Evolutionary conservation across 139 green algal species (phyloP), one percentile per base, ranked within the genome.

Genomic region (Picochlorum costavermella): DNA sequence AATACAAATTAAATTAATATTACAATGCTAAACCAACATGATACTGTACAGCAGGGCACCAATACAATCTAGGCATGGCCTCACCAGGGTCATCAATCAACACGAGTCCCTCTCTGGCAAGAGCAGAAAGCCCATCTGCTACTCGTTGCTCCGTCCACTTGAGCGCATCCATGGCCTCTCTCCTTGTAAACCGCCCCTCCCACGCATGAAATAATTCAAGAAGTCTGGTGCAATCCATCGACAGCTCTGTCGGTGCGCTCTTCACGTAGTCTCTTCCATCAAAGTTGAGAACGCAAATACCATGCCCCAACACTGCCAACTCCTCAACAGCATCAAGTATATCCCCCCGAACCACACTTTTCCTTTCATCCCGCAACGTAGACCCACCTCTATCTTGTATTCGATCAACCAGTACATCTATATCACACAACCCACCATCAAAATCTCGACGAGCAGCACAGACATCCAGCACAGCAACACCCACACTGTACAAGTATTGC

Each of bases 401-500:
- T 57, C 62, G 64, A 3, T 61, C 49, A 23, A 70, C 57, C 63
- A 93, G 65, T 16, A 76, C 37, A 4, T 75, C 37, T 59, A 96
- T 70, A 50, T 93, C 85, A 56, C 92, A 84, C 28, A 96, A 68
- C 13, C 90, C 90, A 4, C 90, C 90, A n/a, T 93, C 91, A 60
- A 69, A 64, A n/a, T 48, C 37, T 17, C 66, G 61, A 25, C 50
- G 29, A 14, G 82, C 78, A 62, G 89, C 70, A 75, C 87, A 96
- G 5, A 84, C 83, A 62, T 96, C 90, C 16, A 94, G 77, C 6
- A 93, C 77, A 75, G 91, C 81, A 36, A 98, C 92, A 2, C 84
- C 86, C 2, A 98, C 82, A 77, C 96, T 88, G 50, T 95, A 96
- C 68, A 97, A 98, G 62, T 95, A 98, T 75, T 40, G 33, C 33